Conservation (phyloP, 2,329 filamentous ascomycete genomes). For the Nemania diffusa region DNA sequence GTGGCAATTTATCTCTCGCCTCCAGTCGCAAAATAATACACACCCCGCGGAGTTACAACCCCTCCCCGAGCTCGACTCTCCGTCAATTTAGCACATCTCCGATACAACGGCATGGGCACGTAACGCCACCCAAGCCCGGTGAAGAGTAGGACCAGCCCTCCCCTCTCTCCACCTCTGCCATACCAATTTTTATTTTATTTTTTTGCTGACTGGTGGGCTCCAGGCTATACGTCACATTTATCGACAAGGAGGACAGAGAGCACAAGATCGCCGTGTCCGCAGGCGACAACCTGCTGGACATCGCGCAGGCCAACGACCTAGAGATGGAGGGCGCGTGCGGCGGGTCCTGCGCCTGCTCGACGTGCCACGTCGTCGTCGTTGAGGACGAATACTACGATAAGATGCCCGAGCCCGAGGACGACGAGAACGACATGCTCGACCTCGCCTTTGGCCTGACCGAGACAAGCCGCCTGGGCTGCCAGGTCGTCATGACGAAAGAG, state of each 20-base stretch:
- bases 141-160: constrained; percentile 76
- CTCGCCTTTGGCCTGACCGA: constrained; percentile 90
- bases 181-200: not conserved
- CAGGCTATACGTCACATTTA: constrained; percentile 88
- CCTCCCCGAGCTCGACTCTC: constrained; percentile 24
- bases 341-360: constrained; percentile 91
- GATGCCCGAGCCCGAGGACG: constrained; percentile 81
- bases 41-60: constrained; percentile 13
- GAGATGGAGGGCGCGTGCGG: constrained; percentile 99
- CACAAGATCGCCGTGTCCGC: constrained; percentile 82
- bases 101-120: constrained; percentile 75
- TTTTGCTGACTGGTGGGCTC: constrained; percentile 27
- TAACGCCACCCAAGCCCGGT: constrained; percentile 85
- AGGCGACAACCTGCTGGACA: constrained; percentile 93
- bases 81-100: constrained; percentile 74
- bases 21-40: constrained; percentile 14
- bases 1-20: constrained; percentile 5
- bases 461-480: constrained; percentile 84
- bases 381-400: constrained; percentile 79
- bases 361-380: constrained; percentile 88
- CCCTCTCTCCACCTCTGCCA: not conserved
- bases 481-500: constrained; percentile 91
- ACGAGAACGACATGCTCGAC: constrained; percentile 92
- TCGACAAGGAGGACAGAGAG: constrained; percentile 86
- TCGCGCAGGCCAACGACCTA: constrained; percentile 92